Base-by-base conservation (phyloP, 768 basidiomycete genomes). In the Rubroboletus satanas region DNA sequence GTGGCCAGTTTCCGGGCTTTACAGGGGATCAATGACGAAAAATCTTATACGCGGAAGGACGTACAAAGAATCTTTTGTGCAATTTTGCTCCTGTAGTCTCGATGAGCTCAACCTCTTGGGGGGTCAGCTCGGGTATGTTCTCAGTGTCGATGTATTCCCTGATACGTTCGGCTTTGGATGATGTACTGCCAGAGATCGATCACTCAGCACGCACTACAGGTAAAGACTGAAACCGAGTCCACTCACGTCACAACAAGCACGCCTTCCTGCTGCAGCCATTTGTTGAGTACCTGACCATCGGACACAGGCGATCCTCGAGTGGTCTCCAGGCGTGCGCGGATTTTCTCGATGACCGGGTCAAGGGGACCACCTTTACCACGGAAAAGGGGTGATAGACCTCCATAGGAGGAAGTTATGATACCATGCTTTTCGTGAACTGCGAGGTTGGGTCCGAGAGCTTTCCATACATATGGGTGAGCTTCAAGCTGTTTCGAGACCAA, bases 381-480 rank as follows among this genome's bases (percentile, higher is more conserved):
- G 44, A 67, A 59, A 41, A 80, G 42, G 14, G 79, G 74, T 0
- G 73, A 67, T 18, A 78, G 61, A 7, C 75, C 78, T 7, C 68
- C 72, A 42, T 69, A 80, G 0, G 79, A 75, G 15, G 69, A 69
- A 2, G 72, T 73, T 23, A 73, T 62, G 52, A 79, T 79, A 36
- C 66, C 64, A 43, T 77, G 54, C 58, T 73, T 35, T 51, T 73
- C 64, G 45, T 72, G 67, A n/a, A 70, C 43, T 29, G 68, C 73
- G 28, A 76, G 56, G n/a, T 66, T 62, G 5, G 73, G 63, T 36
- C 70, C 63, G 51, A 78, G 67, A 12, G 73, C 74, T 57, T 77
- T 72, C 60, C 75, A 76, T 32, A 79, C 70, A 64, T 82, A 79
- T 12, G 81, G 81, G 59, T 84, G 82, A 33, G 76, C 74, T 63